Evolutionary conservation across 2,329 filamentous ascomycete genomes (phyloP).

Genomic region (Colletotrichum spaethianum): DNA sequence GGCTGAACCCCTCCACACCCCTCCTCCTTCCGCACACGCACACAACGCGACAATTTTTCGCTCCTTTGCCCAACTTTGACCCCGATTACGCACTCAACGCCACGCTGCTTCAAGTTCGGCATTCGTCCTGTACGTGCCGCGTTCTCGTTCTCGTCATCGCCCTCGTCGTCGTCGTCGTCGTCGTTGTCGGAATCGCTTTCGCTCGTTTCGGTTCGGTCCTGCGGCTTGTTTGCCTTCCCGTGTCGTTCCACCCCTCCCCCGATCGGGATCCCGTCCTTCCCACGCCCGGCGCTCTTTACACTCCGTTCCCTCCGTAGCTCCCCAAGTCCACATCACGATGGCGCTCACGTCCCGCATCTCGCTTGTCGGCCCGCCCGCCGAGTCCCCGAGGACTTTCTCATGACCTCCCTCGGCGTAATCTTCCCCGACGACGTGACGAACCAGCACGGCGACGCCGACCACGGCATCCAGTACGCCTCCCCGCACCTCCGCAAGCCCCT

Average conservation of each 20-base stretch:
- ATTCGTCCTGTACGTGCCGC: not conserved
- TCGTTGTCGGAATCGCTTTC: slow-evolving; percentile 18
- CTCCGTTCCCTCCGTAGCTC: not conserved
- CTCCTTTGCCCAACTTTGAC: not conserved
- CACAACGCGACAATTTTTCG: slow-evolving; percentile 3
- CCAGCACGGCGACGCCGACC: slow-evolving; percentile 74
- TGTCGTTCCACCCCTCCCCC: not conserved
- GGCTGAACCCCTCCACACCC: not conserved
- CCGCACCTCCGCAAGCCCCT: slow-evolving; percentile 63
- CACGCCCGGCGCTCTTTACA: slow-evolving; percentile 22
- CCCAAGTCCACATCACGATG: slow-evolving; percentile 51
- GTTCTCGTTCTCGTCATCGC: not conserved
- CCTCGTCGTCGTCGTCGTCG: not conserved
- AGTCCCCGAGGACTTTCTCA: slow-evolving; percentile 72
- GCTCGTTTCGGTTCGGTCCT: not conserved
- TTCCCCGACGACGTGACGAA: slow-evolving; percentile 78
- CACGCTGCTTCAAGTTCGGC: not conserved
- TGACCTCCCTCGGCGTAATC: slow-evolving; percentile 71
- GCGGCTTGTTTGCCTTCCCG: not conserved
- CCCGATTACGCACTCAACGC: not conserved
- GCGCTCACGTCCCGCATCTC: slow-evolving; percentile 62
- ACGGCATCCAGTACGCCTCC: slow-evolving; percentile 72
- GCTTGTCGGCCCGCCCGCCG: slow-evolving; percentile 52
- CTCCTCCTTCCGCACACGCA: slow-evolving; percentile 4
- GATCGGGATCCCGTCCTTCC: not conserved